Evolutionary conservation across 2,329 filamentous ascomycete genomes (phyloP).

Genomic region (Chaetomium olivaceum): DNA sequence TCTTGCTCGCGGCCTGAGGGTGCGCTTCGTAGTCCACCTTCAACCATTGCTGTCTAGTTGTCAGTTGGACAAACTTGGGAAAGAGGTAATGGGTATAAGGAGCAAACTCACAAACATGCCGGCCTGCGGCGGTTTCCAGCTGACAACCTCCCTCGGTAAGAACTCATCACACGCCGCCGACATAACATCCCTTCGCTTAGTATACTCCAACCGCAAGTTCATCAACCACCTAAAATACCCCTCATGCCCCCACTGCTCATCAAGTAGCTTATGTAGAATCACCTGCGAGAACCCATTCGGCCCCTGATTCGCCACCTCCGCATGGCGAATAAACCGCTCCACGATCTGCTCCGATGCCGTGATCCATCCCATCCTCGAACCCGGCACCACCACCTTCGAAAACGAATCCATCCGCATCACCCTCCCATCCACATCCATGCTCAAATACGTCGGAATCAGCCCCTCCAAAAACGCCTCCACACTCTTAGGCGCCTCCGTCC

Average conservation of each 20-base stretch:
- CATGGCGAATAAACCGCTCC: slow-evolving; percentile 78
- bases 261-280: slow-evolving; percentile 82
- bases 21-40: slow-evolving; percentile 67
- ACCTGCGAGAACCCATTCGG: slow-evolving; percentile 84
- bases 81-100: neutral
- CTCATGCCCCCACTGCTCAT: slow-evolving; percentile 90
- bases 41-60: slow-evolving; percentile 64
- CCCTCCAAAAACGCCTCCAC: slow-evolving; percentile 72
- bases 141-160: slow-evolving; percentile 71
- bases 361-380: slow-evolving; percentile 82
- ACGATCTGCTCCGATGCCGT: slow-evolving; percentile 83
- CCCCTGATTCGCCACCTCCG: slow-evolving; percentile 81
- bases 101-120: slow-evolving; percentile 83
- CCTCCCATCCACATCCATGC: slow-evolving; percentile 81
- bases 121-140: slow-evolving; percentile 76
- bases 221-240: slow-evolving; percentile 91
- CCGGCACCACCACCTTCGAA: slow-evolving; percentile 86
- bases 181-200: slow-evolving; percentile 72
- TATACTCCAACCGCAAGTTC: slow-evolving; percentile 78
- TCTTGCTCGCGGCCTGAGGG: slow-evolving; percentile 55
- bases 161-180: slow-evolving; percentile 77
- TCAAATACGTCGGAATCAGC: slow-evolving; percentile 74
- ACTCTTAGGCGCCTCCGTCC: slow-evolving; percentile 52
- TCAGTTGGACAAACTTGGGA: neutral
- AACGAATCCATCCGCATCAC: slow-evolving; percentile 92